These are phyloP conservation scores for Basidiobolus meristosporus DNA, from an alignment of 371 early-diverging fungal species.

Conservation along the genomic window DNA sequence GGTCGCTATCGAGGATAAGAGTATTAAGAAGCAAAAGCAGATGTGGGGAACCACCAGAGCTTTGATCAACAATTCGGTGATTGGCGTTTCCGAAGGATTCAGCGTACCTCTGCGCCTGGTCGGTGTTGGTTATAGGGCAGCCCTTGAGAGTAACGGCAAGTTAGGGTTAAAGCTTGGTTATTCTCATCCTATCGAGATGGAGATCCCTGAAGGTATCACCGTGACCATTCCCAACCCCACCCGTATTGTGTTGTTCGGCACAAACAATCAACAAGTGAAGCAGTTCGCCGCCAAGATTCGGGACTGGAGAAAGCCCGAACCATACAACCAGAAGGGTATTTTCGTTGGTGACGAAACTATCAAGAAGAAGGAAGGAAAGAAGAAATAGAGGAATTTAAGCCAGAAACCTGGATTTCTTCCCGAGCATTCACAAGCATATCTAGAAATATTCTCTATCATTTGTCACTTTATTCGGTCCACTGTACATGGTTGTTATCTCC, in stretches of 20 bases:
- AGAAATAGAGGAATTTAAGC: too few relatives aligned
- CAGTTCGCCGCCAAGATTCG: conserved; percentile 87
- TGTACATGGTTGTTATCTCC: too few relatives aligned
- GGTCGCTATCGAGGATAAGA: conserved; percentile 36
- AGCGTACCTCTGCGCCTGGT: conserved; percentile 63
- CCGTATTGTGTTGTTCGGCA: conserved; percentile 61
- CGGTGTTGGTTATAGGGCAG: conserved; percentile 91
- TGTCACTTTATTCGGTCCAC: too few relatives aligned
- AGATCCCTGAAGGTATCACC: conserved; percentile 60
- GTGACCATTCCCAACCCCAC: conserved; percentile 72
- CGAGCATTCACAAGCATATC: too few relatives aligned
- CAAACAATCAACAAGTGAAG: conserved; percentile 54
- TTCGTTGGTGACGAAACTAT: conserved; percentile 95
- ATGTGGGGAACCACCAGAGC: conserved; percentile 96
- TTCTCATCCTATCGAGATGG: conserved; percentile 63
- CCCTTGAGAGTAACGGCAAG: conserved; percentile 36
- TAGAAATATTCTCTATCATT: too few relatives aligned
- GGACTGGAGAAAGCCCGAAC: conserved; percentile 85
- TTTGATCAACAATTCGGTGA: conserved; percentile 64
- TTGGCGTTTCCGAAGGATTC: conserved; percentile 83
- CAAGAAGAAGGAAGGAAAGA: conserved; percentile 88
- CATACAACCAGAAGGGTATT: conserved; percentile 97
- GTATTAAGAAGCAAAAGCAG: conserved; percentile 46
- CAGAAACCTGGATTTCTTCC: too few relatives aligned
- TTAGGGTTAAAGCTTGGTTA: conserved; percentile 72